Conservation (phyloP, 805 yeast species). For the Candida takata region DNA sequence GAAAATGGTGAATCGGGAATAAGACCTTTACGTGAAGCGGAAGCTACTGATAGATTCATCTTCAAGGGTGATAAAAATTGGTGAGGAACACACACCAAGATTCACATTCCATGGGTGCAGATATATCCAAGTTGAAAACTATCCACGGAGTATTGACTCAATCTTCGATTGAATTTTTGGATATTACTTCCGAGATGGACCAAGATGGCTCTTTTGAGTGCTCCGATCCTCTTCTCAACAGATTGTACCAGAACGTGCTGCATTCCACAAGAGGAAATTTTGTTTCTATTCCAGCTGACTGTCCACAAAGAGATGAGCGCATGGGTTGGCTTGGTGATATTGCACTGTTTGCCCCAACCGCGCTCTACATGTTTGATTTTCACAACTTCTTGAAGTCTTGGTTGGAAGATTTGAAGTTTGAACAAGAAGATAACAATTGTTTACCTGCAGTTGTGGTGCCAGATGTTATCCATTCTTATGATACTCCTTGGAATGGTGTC, state of each 20-base stretch:
- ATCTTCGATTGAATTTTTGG: too few relatives aligned
- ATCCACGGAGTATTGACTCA: too few relatives aligned
- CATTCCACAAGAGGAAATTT: slow-evolving; percentile 16
- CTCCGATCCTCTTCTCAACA: too few relatives aligned
- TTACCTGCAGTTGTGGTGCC: slow-evolving; percentile 16
- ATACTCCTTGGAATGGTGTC: slow-evolving; percentile 9
- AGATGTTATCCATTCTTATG: slow-evolving; percentile 9
- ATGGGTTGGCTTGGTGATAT: slow-evolving; percentile 20
- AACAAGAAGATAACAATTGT: slow-evolving; percentile 13
- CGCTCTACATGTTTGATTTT: slow-evolving; percentile 14
- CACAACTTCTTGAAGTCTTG: slow-evolving; percentile 16
- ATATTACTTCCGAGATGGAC: too few relatives aligned
- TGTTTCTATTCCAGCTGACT: slow-evolving; percentile 11
- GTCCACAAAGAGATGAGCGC: slow-evolving; percentile 20
- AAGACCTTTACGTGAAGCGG: too few relatives aligned
- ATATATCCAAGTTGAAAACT: too few relatives aligned
- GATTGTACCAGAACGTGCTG: slow-evolving; percentile 7
- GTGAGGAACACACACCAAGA: too few relatives aligned
- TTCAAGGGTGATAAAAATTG: too few relatives aligned
- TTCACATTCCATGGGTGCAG: too few relatives aligned
- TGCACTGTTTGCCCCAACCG: slow-evolving; percentile 16
- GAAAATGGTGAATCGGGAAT: too few relatives aligned
- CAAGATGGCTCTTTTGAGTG: too few relatives aligned
- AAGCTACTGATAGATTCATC: too few relatives aligned
- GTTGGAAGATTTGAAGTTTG: slow-evolving; percentile 13